These are phyloP conservation scores for Verticillium alfalfae DNA, from an alignment of 2,329 filamentous ascomycete genomes.

Conservation along the genomic window DNA sequence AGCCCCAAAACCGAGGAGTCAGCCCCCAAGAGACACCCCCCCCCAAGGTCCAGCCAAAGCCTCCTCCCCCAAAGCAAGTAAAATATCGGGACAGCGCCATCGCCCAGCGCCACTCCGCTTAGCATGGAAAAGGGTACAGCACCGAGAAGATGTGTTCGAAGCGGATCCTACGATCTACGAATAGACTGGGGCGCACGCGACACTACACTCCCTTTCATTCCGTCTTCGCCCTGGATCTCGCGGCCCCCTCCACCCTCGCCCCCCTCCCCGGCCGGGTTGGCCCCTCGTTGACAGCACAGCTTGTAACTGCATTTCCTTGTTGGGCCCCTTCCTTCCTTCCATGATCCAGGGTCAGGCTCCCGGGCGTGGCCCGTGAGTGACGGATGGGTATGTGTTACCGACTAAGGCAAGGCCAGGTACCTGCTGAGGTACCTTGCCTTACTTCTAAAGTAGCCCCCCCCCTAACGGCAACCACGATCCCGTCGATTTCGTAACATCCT, in stretches of 20 bases:
- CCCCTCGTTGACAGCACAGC: not conserved
- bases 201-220: not conserved
- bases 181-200: not conserved
- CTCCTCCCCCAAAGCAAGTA: not conserved
- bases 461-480: not conserved
- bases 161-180: not conserved
- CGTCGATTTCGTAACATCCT: too few relatives aligned
- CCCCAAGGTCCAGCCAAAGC: too few relatives aligned
- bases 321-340: too few relatives aligned
- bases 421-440: too few relatives aligned
- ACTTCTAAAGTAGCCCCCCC: not conserved
- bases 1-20: too few relatives aligned
- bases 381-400: too few relatives aligned
- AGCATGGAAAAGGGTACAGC: not conserved
- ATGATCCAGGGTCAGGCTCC: too few relatives aligned
- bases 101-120: not conserved
- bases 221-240: not conserved
- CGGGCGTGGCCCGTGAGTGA: too few relatives aligned
- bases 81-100: not conserved
- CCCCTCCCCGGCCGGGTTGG: not conserved
- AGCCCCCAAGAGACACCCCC: too few relatives aligned
- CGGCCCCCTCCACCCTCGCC: not conserved
- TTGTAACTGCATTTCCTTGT: not conserved
- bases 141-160: not conserved
- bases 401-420: too few relatives aligned